Conservation (phyloP, 805 yeast species). For the Barnettozyma pratensis region DNA sequence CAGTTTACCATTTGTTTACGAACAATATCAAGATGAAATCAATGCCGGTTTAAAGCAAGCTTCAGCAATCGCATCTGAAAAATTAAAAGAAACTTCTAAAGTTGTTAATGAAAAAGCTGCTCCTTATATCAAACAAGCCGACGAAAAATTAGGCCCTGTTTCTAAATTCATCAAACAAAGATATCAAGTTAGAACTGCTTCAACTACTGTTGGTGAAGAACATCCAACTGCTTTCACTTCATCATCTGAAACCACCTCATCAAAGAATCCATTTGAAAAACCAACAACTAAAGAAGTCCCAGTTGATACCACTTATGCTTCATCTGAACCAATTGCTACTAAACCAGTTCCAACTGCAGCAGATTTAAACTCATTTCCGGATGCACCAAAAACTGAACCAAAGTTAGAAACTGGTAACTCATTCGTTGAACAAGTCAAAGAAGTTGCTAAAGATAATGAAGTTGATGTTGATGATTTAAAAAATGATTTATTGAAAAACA, state of each 20-base stretch:
- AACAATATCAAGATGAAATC: conserved; percentile 70
- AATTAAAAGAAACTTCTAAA: conserved; percentile 39
- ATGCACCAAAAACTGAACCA: conserved; percentile 28
- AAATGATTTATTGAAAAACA: conserved; percentile 27
- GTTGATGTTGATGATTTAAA: conserved; percentile 29
- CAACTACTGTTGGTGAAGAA: conserved; percentile 48
- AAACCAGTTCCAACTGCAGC: conserved; percentile 1
- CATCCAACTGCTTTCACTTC: conserved; percentile 10
- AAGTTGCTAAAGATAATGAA: conserved; percentile 7
- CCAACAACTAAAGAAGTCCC: conserved; percentile 10
- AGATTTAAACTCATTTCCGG: conserved; percentile 25
- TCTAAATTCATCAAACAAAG: conserved; percentile 52
- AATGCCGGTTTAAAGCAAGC: conserved; percentile 53
- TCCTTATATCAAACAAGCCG: conserved; percentile 55
- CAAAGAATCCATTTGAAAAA: conserved; percentile 24
- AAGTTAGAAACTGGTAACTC: conserved; percentile 1
- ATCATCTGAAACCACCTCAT: conserved; percentile 38
- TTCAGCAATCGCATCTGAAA: conserved; percentile 43
- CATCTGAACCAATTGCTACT: conserved; percentile 17
- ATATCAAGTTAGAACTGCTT: conserved; percentile 59
- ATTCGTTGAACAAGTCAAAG: conserved; percentile 17
- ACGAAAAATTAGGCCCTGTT: conserved; percentile 62
- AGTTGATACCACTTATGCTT: conserved; percentile 11
- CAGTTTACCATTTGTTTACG: conserved; percentile 71
- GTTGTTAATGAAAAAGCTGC: conserved; percentile 50